Evolutionary conservation across 495 filamentous ascomycete genomes (phyloP).

Genomic region (Aspergillus baeticus): DNA sequence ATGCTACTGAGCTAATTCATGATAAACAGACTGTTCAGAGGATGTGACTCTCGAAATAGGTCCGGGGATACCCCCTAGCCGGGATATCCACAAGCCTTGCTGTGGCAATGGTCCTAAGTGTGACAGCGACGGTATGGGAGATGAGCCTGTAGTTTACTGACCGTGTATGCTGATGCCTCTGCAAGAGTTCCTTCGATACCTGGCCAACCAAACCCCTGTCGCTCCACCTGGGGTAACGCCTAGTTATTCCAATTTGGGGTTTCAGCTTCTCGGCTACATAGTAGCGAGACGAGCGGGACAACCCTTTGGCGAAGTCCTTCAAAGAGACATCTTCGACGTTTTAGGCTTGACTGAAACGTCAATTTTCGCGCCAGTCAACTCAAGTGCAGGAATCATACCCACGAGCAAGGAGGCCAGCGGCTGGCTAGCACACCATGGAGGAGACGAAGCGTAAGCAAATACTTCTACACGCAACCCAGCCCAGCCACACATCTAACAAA

Average conservation of each 20-base stretch:
- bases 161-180: background rate
- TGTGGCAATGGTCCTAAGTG: background rate
- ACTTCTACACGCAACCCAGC: too few species aligned
- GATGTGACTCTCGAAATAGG: background rate
- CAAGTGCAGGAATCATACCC: background rate
- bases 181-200: too few species aligned
- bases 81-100: background rate
- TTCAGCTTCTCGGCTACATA: too few species aligned
- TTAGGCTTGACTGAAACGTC: background rate
- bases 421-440: background rate
- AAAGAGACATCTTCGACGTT: background rate
- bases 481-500: too few species aligned
- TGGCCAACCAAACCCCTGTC: too few species aligned
- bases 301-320: background rate
- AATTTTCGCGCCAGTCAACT: background rate
- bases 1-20: background rate
- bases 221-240: too few species aligned
- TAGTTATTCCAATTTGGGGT: too few species aligned
- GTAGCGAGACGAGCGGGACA: background rate
- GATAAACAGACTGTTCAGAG: background rate
- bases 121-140: background rate
- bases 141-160: background rate
- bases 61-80: background rate
- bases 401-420: background rate
- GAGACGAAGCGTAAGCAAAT: background rate